Base-by-base conservation (phyloP, 164 flowering plant species). In the Umbellularia californica region DNA sequence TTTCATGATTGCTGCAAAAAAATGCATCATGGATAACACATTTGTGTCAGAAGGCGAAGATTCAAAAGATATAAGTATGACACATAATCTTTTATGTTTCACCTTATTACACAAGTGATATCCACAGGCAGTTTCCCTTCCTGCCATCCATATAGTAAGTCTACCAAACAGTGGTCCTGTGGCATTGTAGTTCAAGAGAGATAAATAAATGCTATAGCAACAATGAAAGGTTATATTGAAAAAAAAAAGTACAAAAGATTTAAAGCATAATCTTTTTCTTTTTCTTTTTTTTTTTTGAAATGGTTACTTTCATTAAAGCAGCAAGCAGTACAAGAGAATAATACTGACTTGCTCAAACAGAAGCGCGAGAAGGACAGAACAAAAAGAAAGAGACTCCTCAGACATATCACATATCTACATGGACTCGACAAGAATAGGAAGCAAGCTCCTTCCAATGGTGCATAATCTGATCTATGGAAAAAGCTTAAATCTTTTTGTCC, bases 101-200 rank as follows among this genome's bases (percentile, higher is more conserved):
- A 93, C 99, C 99, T 93, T 83, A 95, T 92, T 3, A 95, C 99
- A 78, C 92, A 84, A 70, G 87, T 90, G 72, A 95, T 87, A 72
- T 92, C 89, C 27, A 95, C 90, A 23, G 96, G 98, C 76, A 93
- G 87, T 78, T 78, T 88, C 41, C 96, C 88, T 74, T 89, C 92
- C 79, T 93, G 99, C 99, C 97, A 92, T 72, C 83, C 87, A 85
- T 90, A 92, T 71, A 95, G 79, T 82, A 92, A 72, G 68, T 95
- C 98, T 69, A 91, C 90, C 77, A 95, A 82, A 81, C 99, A 95
- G 72, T 95, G 99, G 50, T 92, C 99, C 98, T 95, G 86, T 76
- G 82, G 28, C 52, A 77, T 51, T n/a, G 60, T 20, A 72, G 72
- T 62, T 14, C 9, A 60, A 58, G 58, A 17, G 28, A 63, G 58